A percentile compares a stretch with the other conserved stretches of the same genome.
Evolutionary conservation across 192 early-diverging fungal species (phyloP).

Genomic region (Phycomyces blakesleeanus): DNA sequence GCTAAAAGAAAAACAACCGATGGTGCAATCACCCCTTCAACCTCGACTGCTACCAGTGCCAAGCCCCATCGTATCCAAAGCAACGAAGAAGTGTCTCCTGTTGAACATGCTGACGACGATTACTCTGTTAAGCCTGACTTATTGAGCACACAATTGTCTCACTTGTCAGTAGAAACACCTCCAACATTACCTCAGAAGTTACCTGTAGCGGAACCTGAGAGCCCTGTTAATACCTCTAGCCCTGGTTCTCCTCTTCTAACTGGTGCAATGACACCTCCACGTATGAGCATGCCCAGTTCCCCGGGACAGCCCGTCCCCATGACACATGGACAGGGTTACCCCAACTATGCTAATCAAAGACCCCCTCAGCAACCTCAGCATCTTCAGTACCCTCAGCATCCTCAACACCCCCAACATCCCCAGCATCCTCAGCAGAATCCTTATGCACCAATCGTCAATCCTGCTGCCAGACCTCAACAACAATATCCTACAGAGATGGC

Average conservation of each 20-base stretch:
- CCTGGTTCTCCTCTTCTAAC: neutral
- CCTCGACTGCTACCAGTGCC: constrained; percentile 4
- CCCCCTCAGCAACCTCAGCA: neutral
- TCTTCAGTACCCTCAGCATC: neutral
- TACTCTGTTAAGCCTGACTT: neutral
- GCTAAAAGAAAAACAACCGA: constrained; percentile 44
- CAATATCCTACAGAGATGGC: neutral
- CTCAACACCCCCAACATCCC: neutral
- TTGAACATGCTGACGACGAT: neutral
- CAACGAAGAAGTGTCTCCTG: neutral
- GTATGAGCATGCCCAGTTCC: neutral
- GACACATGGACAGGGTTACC: neutral
- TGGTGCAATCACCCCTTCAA: neutral
- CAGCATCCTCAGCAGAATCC: neutral
- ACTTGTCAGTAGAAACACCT: no score
- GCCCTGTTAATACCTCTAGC: no score
- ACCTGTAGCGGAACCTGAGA: no score
- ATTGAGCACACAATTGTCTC: no score
- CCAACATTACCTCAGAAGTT: no score
- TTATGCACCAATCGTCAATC: neutral
- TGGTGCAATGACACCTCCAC: neutral
- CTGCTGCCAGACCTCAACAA: neutral
- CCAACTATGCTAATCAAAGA: neutral
- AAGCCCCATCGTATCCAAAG: neutral
- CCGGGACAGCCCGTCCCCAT: neutral